Evolutionary conservation across 2,329 filamentous ascomycete species (phyloP).

Genomic region (Davidsoniella australis): DNA sequence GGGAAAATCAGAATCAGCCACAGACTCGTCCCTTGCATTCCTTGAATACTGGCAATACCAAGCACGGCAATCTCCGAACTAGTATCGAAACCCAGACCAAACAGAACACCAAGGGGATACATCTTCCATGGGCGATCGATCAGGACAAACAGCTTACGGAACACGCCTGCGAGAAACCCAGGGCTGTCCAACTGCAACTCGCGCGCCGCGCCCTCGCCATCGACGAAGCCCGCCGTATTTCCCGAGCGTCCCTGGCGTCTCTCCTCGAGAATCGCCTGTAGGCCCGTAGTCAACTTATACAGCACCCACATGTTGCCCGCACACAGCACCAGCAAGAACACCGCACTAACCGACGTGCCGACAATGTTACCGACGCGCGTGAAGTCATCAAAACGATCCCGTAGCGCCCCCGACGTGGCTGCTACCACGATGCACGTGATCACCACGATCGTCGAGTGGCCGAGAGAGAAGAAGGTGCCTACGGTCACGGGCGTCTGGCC

Average conservation of each 20-base stretch:
- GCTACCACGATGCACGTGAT: slow-evolving; percentile 84
- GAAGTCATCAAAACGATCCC: slow-evolving; percentile 66
- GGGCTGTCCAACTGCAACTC: slow-evolving; percentile 57
- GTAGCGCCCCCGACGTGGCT: slow-evolving; percentile 70
- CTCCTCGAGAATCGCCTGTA: slow-evolving; percentile 41
- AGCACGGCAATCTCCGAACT: slow-evolving; percentile 85
- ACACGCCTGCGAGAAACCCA: slow-evolving; percentile 54
- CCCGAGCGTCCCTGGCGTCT: slow-evolving; percentile 18
- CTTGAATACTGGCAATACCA: slow-evolving; percentile 78
- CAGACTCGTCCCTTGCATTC: slow-evolving; percentile 67
- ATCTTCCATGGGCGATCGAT: slow-evolving; percentile 79
- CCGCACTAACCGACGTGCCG: slow-evolving; percentile 71
- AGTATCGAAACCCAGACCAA: slow-evolving; percentile 87
- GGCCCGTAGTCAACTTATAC: slow-evolving; percentile 53
- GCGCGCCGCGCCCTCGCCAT: slow-evolving; percentile 21
- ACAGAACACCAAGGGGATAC: slow-evolving; percentile 78
- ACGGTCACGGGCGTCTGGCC: slow-evolving; percentile 80
- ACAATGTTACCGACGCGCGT: slow-evolving; percentile 70
- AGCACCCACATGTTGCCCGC: slow-evolving; percentile 76
- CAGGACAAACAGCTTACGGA: slow-evolving; percentile 61
- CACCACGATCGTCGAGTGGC: slow-evolving; percentile 84
- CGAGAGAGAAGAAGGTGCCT: slow-evolving; percentile 84
- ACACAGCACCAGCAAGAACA: slow-evolving; percentile 67
- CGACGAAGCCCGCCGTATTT: slow-evolving; percentile 16
- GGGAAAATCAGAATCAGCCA: slow-evolving; percentile 94